A percentile compares a stretch with the other conserved stretches of the same genome.
Conservation (phyloP, 2,329 filamentous ascomycete species). For the Fusarium camptoceras region DNA sequence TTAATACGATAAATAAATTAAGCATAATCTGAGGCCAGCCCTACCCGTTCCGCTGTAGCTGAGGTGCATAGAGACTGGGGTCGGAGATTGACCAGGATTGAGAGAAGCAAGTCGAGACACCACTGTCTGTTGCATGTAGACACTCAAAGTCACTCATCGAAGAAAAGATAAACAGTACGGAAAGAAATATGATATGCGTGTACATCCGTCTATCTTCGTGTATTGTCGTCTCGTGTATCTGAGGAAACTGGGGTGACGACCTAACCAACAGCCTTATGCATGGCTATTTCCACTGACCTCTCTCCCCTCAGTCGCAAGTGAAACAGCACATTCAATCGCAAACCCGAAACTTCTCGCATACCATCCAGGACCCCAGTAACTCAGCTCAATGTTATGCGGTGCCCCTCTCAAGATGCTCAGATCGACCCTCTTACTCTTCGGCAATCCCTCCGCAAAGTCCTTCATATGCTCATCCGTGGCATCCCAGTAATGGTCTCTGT, state of each 20-base stretch:
- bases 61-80: not conserved
- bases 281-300: not conserved
- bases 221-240: not conserved
- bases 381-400: conserved; percentile 40
- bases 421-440: conserved; percentile 31
- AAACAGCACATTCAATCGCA: conserved; percentile 36
- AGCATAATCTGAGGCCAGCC: not conserved
- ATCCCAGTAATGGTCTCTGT: conserved; percentile 33
- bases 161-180: not conserved
- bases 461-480: conserved; percentile 36
- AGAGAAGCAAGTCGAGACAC: too few species aligned
- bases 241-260: not conserved
- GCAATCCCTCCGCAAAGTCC: conserved; percentile 19
- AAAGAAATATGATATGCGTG: not conserved
- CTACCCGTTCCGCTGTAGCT: not conserved
- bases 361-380: conserved; percentile 37
- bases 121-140: not conserved
- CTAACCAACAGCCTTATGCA: not conserved
- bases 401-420: conserved; percentile 31
- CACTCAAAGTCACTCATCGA: not conserved
- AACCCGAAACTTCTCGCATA: conserved; percentile 40
- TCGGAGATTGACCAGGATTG: not conserved
- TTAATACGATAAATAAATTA: not conserved
- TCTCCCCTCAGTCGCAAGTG: not conserved
- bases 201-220: not conserved